These are phyloP conservation scores for Aspergillus baeticus DNA, from an alignment of 495 filamentous ascomycete genomes.

Conservation along the genomic window DNA sequence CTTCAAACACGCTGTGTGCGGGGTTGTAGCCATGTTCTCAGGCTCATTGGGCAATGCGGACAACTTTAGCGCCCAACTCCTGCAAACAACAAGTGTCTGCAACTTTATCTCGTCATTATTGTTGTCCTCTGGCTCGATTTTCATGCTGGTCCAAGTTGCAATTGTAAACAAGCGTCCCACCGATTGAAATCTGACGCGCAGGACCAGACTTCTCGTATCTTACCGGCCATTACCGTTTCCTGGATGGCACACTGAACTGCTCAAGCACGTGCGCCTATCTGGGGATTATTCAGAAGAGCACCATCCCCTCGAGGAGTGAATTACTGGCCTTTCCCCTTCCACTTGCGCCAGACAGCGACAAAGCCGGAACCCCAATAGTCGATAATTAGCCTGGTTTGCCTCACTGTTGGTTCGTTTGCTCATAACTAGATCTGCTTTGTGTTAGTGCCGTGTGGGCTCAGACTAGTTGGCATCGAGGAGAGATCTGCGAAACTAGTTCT, in stretches of 20 bases:
- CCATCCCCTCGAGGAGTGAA: background rate
- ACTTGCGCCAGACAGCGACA: background rate
- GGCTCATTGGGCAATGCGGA: slow-evolving; percentile 17
- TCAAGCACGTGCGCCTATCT: too few species aligned
- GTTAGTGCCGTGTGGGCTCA: background rate
- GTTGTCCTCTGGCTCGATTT: slow-evolving; percentile 7
- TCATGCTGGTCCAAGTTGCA: background rate
- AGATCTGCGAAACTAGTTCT: slow-evolving; percentile 4
- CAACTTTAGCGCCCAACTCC: slow-evolving; percentile 14
- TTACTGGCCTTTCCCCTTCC: background rate
- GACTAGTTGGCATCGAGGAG: background rate
- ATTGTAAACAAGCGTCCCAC: background rate
- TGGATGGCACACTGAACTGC: background rate
- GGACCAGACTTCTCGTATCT: background rate
- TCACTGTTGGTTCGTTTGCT: background rate
- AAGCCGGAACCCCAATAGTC: background rate
- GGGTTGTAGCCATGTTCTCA: slow-evolving; percentile 9
- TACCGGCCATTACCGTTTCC: background rate
- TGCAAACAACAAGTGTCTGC: slow-evolving; percentile 10
- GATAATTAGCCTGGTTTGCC: background rate
- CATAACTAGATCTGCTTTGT: background rate
- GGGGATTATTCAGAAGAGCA: background rate
- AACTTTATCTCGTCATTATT: slow-evolving; percentile 18
- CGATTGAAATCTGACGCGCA: background rate
- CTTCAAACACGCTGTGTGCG: slow-evolving; percentile 16